A percentile compares a stretch with the other conserved stretches of the same genome.
These are phyloP conservation scores for Beauveria sp. DNA, from an alignment of 2,329 filamentous ascomycete species.

Conservation along the genomic window DNA sequence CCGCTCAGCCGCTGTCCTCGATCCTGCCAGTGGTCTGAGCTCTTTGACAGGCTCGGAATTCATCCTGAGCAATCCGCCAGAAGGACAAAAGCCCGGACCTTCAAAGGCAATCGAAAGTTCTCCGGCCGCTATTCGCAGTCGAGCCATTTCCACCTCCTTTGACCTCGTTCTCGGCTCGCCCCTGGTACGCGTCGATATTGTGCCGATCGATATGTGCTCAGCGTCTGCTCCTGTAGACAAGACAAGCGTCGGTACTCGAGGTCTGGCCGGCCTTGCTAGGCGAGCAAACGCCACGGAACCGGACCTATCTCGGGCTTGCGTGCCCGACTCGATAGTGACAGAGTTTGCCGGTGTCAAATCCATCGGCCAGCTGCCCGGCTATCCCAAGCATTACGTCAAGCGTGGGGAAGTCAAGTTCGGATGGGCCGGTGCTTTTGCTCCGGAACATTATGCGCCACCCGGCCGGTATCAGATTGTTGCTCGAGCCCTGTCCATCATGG, in stretches of 20 bases:
- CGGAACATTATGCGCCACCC: constrained; percentile 4
- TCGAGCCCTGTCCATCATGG: constrained; percentile 6
- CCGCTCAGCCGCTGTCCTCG: background rate
- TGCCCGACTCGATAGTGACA: background rate
- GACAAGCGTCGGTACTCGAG: background rate
- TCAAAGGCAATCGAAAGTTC: background rate
- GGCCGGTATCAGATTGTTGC: constrained; percentile 10
- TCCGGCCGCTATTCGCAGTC: background rate
- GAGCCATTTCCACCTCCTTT: background rate
- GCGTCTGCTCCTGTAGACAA: background rate
- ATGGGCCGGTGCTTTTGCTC: constrained; percentile 2
- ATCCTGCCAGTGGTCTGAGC: background rate
- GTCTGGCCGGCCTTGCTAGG: background rate
- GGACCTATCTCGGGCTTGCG: background rate
- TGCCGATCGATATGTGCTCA: background rate
- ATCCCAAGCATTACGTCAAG: background rate
- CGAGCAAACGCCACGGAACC: background rate
- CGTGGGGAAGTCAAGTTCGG: background rate
- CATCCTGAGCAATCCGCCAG: background rate
- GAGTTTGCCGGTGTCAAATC: background rate
- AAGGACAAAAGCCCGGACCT: background rate
- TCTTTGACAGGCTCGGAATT: background rate
- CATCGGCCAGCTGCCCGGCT: constrained; percentile 4
- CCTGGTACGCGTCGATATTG: background rate
- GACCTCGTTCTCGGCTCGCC: background rate